Percentiles rank a stretch among this genome's conserved stretches.
Evolutionary conservation across 257 asterid genomes (phyloP).

Genomic region (Penstemon eatonii): DNA sequence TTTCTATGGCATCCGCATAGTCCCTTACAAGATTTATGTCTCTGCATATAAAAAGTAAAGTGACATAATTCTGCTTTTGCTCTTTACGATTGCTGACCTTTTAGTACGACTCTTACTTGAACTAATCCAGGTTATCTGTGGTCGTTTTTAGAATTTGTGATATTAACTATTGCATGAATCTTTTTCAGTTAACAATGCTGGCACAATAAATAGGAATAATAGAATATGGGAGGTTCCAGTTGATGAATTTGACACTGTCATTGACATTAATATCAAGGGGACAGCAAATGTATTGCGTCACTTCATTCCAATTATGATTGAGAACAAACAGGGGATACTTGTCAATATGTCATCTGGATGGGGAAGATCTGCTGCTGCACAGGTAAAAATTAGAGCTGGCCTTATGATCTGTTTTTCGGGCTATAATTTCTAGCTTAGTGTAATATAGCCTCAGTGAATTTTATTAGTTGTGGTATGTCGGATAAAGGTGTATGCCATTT

Average conservation of each 20-base stretch:
- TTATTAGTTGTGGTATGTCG: slow-evolving; percentile 4
- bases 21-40: slow-evolving; percentile 1
- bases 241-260: slow-evolving; percentile 79
- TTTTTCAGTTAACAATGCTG: slow-evolving; percentile 87
- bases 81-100: slow-evolving; percentile 13
- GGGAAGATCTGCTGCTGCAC: slow-evolving; percentile 99
- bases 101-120: slow-evolving; percentile 2
- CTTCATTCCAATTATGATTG: slow-evolving; percentile 85
- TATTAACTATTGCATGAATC: slow-evolving; percentile 10
- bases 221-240: slow-evolving; percentile 92
- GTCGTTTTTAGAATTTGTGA: slow-evolving; percentile 8
- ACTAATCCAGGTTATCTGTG: neutral
- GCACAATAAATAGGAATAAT: slow-evolving; percentile 84
- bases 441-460: neutral
- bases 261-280: slow-evolving; percentile 90
- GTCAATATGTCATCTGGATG: slow-evolving; percentile 97
- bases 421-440: neutral
- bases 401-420: slow-evolving; percentile 19
- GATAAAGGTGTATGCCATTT: slow-evolving; percentile 11
- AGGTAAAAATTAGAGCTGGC: slow-evolving; percentile 47
- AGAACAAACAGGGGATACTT: slow-evolving; percentile 78
- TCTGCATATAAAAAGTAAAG: slow-evolving; percentile 8
- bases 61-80: neutral
- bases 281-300: slow-evolving; percentile 78
- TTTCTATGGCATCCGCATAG: slow-evolving; percentile 3